phyloP scores from a whole-genome alignment of 441 rosid genomes.

The Corymbia calophylla region DNA sequence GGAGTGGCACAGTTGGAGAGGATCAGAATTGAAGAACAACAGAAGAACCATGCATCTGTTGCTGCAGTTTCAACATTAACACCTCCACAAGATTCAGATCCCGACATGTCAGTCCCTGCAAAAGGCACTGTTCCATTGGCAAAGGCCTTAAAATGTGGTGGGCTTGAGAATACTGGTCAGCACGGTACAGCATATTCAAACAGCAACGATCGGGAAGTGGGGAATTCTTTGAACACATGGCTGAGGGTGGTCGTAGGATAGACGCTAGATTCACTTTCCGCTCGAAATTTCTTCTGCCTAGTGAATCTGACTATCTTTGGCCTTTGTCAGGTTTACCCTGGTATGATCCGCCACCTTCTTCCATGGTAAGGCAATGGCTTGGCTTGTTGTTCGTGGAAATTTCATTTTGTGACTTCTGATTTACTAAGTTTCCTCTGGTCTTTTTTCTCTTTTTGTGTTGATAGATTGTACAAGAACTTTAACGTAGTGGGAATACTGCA shows the following conservation, averaged over 20 bases:
- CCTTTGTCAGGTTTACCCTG: conserved; percentile 16
- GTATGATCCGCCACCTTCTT: not conserved
- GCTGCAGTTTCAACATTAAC: not conserved
- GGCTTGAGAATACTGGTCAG: conserved; percentile 4
- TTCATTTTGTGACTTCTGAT: not conserved
- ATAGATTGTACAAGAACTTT: not conserved
- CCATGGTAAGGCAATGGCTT: not conserved
- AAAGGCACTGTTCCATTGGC: conserved; percentile 15
- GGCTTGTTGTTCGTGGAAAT: not conserved
- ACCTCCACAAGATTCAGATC: conserved; percentile 12
- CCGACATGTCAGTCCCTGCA: not conserved
- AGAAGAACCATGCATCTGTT: conserved; percentile 19
- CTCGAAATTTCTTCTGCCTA: conserved; percentile 14
- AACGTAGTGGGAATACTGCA: not conserved
- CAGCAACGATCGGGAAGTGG: conserved; percentile 2
- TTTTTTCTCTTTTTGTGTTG: not conserved
- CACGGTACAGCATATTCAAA: conserved; percentile 3
- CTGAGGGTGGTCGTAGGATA: conserved; percentile 19
- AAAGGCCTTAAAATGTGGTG: not conserved
- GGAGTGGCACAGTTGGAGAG: conserved; percentile 60
- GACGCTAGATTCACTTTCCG: conserved; percentile 19
- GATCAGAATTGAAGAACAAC: conserved; percentile 47
- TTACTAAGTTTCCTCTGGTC: not conserved
- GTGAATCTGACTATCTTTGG: conserved; percentile 26
- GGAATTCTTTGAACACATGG: conserved; percentile 17